These are phyloP conservation scores for Capronia epimyces DNA, from an alignment of 2,329 filamentous ascomycete genomes.

Conservation along the genomic window DNA sequence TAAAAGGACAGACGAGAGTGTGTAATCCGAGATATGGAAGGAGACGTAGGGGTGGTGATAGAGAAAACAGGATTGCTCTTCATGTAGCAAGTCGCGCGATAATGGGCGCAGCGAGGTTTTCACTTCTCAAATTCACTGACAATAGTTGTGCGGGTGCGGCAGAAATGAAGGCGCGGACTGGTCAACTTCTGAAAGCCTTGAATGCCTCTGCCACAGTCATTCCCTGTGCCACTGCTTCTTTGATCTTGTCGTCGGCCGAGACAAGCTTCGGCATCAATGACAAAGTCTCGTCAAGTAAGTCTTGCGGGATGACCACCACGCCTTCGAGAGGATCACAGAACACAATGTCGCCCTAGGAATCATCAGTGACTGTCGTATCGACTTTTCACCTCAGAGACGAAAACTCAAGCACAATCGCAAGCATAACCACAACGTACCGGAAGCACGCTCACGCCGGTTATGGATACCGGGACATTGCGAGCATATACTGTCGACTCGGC, in stretches of 20 bases:
- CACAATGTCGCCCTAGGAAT: slow-evolving; percentile 57
- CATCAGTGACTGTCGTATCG: neutral
- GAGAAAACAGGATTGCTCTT: neutral
- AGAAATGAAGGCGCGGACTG: neutral
- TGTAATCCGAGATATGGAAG: neutral
- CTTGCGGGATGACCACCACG: slow-evolving; percentile 61
- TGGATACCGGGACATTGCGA: slow-evolving; percentile 38
- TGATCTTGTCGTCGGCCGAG: slow-evolving; percentile 56
- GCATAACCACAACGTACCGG: slow-evolving; percentile 35
- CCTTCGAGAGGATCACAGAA: slow-evolving; percentile 66
- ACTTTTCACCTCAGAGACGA: neutral
- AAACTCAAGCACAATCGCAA: neutral
- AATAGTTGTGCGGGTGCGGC: neutral
- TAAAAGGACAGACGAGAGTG: neutral
- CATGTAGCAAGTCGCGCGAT: neutral
- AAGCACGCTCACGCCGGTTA: slow-evolving; percentile 39
- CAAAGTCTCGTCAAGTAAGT: slow-evolving; percentile 55
- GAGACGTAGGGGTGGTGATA: neutral
- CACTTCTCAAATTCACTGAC: neutral
- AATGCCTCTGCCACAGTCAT: slow-evolving; percentile 63
- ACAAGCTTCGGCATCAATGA: slow-evolving; percentile 53
- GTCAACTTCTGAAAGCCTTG: slow-evolving; percentile 36
- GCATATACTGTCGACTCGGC: slow-evolving; percentile 42
- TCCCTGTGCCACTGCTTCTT: slow-evolving; percentile 58
- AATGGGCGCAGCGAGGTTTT: too few relatives aligned